Conservation (phyloP, 1,139 yeast species). For the Candida sojae region DNA sequence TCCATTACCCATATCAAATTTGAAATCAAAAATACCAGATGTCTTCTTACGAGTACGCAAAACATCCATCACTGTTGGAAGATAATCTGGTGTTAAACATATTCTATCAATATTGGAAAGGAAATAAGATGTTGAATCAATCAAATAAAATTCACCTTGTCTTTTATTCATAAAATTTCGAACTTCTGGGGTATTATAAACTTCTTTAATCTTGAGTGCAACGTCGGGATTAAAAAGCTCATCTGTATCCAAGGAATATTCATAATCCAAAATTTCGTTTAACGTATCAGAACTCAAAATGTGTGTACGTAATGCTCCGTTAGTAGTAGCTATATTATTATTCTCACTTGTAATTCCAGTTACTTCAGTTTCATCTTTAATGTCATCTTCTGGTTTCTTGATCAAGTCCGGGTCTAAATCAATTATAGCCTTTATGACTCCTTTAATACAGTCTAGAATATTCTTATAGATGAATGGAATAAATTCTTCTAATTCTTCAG, state of each 20-base stretch:
- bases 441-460: constrained; percentile 65
- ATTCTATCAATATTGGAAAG: constrained; percentile 69
- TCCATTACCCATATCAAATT: constrained; percentile 72
- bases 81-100: constrained; percentile 51
- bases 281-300: constrained; percentile 43
- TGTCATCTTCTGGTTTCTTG: constrained; percentile 16
- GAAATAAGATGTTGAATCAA: constrained; percentile 87
- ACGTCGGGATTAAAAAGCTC: constrained; percentile 47
- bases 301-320: constrained; percentile 19
- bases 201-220: constrained; percentile 42
- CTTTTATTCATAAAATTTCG: constrained; percentile 56
- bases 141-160: constrained; percentile 75
- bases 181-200: constrained; percentile 63
- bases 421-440: constrained; percentile 56
- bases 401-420: constrained; percentile 53
- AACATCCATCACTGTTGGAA: constrained; percentile 77
- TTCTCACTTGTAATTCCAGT: constrained; percentile 8
- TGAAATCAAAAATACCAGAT: constrained; percentile 85
- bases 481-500: constrained; percentile 64
- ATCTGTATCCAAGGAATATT: constrained; percentile 49
- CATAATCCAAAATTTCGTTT: constrained; percentile 49
- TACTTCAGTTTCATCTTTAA: constrained; percentile 6
- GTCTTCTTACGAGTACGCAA: constrained; percentile 89
- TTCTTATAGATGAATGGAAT: constrained; percentile 72
- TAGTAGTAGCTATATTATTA: constrained; percentile 15